phyloP scores from a whole-genome alignment of 441 rosid species.

The Kokia cookei region DNA sequence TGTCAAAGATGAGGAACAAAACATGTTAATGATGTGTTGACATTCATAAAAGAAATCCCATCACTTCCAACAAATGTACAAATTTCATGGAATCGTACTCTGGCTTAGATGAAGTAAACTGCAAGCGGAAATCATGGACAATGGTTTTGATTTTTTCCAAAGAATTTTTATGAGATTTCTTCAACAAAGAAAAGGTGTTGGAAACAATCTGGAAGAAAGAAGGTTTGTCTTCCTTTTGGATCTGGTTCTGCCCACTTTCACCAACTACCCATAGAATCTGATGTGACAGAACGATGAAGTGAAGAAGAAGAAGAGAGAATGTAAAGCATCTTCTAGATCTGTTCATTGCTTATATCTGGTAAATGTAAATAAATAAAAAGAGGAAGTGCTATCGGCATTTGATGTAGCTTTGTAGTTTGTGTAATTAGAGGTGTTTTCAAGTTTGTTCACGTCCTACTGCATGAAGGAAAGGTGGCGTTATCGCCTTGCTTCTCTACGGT shows the following conservation, averaged over 20 bases:
- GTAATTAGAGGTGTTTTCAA: not conserved
- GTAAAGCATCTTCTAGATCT: conserved; percentile 1
- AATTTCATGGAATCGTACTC: conserved; percentile 30
- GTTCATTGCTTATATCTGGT: conserved; percentile 1
- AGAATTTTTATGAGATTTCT: conserved; percentile 27
- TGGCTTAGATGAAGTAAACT: conserved; percentile 51
- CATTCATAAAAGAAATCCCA: not conserved
- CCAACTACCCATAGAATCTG: conserved; percentile 1
- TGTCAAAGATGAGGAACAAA: conserved; percentile 3
- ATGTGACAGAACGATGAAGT: conserved; percentile 7
- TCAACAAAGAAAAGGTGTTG: conserved; percentile 26
- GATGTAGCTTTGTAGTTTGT: not conserved
- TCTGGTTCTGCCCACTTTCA: conserved; percentile 7
- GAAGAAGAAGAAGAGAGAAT: not conserved
- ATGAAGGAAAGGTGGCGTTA: not conserved
- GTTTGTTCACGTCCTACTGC: conserved; percentile 1
- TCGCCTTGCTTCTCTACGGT: conserved; percentile 11
- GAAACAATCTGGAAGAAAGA: conserved; percentile 24
- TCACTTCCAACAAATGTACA: not conserved
- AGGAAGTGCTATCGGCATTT: not conserved
- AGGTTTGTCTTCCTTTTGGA: conserved; percentile 15
- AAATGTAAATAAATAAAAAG: not conserved
- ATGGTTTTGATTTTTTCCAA: conserved; percentile 49
- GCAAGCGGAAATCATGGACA: conserved; percentile 32
- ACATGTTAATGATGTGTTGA: not conserved